Evolutionary conservation across 495 filamentous ascomycete genomes (phyloP).

Genomic region (Penicillium maclennaniae): DNA sequence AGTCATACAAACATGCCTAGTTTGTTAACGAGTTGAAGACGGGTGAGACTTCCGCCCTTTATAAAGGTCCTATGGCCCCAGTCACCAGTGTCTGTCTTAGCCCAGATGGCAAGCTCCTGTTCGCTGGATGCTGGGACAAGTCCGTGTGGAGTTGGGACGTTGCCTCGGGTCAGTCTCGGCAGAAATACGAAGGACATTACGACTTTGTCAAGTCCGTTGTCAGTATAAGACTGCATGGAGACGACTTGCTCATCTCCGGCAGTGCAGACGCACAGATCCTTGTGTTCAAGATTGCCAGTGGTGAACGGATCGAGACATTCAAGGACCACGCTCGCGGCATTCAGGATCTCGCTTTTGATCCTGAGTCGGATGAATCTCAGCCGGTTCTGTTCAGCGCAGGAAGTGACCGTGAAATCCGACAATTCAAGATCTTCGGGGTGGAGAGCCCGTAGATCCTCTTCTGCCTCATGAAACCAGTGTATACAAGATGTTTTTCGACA

Average conservation of each 20-base stretch:
- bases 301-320: conserved; percentile 64
- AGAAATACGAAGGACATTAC: conserved; percentile 69
- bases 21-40: conserved; percentile 30
- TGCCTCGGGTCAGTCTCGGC: conserved; percentile 44
- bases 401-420: conserved; percentile 79
- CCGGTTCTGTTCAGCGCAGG: conserved; percentile 69
- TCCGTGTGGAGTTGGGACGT: conserved; percentile 78
- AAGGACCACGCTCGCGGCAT: conserved; percentile 78
- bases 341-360: conserved; percentile 71
- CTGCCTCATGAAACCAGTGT: conserved; percentile 86
- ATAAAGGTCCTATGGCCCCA: conserved; percentile 72
- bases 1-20: background rate
- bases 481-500: conserved; percentile 71
- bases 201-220: conserved; percentile 85
- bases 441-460: conserved; percentile 56
- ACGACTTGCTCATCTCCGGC: conserved; percentile 74
- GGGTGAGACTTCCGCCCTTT: conserved; percentile 49
- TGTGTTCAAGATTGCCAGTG: conserved; percentile 70
- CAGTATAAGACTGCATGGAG: conserved; percentile 48
- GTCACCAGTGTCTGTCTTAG: conserved; percentile 73
- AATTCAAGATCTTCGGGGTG: conserved; percentile 43
- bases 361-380: conserved; percentile 38
- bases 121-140: conserved; percentile 93
- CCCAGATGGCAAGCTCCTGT: conserved; percentile 56
- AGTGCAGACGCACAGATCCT: conserved; percentile 83